These are phyloP conservation scores for Sarocladium kiliense DNA, from an alignment of 2,329 filamentous ascomycete species.

Conservation along the genomic window DNA sequence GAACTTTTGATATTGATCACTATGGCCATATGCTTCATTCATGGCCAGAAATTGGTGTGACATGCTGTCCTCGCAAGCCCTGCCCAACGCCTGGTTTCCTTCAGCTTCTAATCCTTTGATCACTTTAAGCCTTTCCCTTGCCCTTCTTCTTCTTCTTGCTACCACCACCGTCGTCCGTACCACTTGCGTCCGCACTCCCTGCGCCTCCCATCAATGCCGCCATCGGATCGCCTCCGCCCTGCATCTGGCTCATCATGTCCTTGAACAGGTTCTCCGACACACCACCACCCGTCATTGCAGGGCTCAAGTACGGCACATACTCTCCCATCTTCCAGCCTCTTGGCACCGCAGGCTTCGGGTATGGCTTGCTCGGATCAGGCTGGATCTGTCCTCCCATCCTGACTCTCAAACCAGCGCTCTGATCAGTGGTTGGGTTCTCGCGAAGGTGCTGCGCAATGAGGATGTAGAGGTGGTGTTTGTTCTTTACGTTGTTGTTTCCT, in stretches of 20 bases:
- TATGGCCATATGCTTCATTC: too few species aligned
- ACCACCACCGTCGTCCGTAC: constrained; percentile 15
- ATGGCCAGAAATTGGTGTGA: too few species aligned
- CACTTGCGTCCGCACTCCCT: constrained; percentile 17
- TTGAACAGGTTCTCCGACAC: constrained; percentile 92
- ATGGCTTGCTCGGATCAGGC: constrained; percentile 58
- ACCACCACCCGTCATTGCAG: constrained; percentile 86
- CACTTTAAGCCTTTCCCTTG: constrained; percentile 38
- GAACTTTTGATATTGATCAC: too few species aligned
- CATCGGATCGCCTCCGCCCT: constrained; percentile 42
- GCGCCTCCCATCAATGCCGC: constrained; percentile 35
- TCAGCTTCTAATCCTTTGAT: neutral
- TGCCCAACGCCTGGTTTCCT: neutral
- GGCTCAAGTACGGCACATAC: constrained; percentile 80
- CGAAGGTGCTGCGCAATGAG: constrained; percentile 73
- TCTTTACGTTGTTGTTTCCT: constrained; percentile 45
- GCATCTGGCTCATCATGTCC: constrained; percentile 96
- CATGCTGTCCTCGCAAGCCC: too few species aligned
- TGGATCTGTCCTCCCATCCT: constrained; percentile 66
- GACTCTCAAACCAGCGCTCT: constrained; percentile 62
- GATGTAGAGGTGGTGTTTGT: constrained; percentile 83
- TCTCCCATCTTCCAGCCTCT: constrained; percentile 86
- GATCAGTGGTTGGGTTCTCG: constrained; percentile 70
- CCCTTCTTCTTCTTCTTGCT: constrained; percentile 40
- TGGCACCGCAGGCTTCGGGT: constrained; percentile 70